A percentile compares a stretch with the other conserved stretches of the same genome.
Evolutionary conservation across 2,329 filamentous ascomycete genomes (phyloP).

Genomic region (Microsporum canis): DNA sequence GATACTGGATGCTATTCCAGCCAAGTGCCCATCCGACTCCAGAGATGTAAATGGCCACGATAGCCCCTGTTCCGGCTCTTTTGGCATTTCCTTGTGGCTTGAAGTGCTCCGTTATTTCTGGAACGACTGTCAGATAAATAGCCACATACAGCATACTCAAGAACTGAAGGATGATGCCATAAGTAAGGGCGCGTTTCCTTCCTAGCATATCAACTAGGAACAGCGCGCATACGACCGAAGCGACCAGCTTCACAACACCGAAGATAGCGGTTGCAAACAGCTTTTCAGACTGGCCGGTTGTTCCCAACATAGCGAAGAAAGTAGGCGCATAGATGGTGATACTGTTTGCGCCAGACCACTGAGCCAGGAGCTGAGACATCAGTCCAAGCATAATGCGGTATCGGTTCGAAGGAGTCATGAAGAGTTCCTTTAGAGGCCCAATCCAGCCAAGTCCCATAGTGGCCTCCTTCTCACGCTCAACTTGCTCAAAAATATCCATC

Average conservation of each 20-base stretch:
- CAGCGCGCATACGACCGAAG: slow-evolving; percentile 55
- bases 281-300: slow-evolving; percentile 53
- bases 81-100: slow-evolving; percentile 13
- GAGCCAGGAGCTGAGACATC: slow-evolving; percentile 55
- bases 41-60: slow-evolving; percentile 36
- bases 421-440: slow-evolving; percentile 19
- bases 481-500: slow-evolving; percentile 21
- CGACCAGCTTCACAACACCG: slow-evolving; percentile 58
- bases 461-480: slow-evolving; percentile 40
- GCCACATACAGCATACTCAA: slow-evolving; percentile 47
- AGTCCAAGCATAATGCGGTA: slow-evolving; percentile 57
- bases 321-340: slow-evolving; percentile 66
- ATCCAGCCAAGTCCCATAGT: slow-evolving; percentile 20
- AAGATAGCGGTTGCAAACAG: slow-evolving; percentile 63
- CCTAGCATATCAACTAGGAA: slow-evolving; percentile 68
- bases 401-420: slow-evolving; percentile 53
- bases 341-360: slow-evolving; percentile 60
- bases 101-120: slow-evolving; percentile 22
- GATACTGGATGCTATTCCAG: slow-evolving; percentile 38
- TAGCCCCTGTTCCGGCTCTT: slow-evolving; percentile 30
- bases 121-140: slow-evolving; percentile 35
- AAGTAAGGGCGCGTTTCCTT: slow-evolving; percentile 47
- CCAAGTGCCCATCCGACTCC: slow-evolving; percentile 39
- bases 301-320: slow-evolving; percentile 59
- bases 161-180: slow-evolving; percentile 39